phyloP scores from a whole-genome alignment of 768 basidiomycete species.

The Gymnopilus junonius region DNA sequence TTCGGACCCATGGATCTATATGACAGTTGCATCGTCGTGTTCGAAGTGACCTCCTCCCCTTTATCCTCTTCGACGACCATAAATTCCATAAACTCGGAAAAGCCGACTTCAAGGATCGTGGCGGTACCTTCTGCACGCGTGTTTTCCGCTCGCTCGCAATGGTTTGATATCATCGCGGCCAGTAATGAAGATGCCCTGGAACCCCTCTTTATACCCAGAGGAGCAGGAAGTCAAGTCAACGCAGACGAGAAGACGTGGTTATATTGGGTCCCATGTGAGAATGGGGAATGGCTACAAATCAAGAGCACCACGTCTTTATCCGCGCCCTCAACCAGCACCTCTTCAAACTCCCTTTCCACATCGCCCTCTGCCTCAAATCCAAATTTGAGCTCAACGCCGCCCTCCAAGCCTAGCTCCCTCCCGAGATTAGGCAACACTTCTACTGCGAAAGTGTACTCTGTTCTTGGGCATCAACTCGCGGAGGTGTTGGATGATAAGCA shows the following conservation, averaged over 20 bases:
- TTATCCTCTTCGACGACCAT: background rate
- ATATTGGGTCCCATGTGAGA: constrained; percentile 29
- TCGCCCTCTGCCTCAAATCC: background rate
- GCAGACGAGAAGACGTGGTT: constrained; percentile 21
- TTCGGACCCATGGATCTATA: constrained; percentile 27
- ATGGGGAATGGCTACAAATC: constrained; percentile 23
- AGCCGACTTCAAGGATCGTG: background rate
- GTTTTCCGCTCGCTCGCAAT: background rate
- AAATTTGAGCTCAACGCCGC: background rate
- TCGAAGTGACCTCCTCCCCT: background rate
- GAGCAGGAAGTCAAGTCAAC: background rate
- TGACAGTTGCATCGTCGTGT: constrained; percentile 30
- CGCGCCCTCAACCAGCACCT: background rate
- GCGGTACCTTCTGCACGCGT: background rate
- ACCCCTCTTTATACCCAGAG: background rate
- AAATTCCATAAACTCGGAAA: background rate
- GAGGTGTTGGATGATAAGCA: background rate
- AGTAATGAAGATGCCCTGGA: background rate
- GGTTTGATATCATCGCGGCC: background rate
- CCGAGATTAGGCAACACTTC: background rate
- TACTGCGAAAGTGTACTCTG: background rate
- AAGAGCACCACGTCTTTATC: background rate
- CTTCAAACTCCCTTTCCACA: background rate
- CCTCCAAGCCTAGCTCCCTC: background rate
- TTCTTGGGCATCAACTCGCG: background rate